Evolutionary conservation across 306 rosid species (phyloP), one percentile per base, ranked within the genome.

Genomic region (Rubus idaeus): DNA sequence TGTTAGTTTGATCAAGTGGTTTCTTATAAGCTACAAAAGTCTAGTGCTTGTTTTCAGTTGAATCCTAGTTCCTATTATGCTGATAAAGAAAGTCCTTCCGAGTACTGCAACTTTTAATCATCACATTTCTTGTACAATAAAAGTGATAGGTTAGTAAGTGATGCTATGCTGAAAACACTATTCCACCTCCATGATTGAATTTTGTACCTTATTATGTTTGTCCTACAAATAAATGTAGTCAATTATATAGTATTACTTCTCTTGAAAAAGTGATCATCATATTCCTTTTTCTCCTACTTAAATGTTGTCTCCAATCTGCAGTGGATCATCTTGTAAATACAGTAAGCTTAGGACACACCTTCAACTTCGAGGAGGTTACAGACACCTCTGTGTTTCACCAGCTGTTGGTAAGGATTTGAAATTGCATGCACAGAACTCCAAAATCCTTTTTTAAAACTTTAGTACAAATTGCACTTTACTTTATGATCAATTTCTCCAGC

Each of bases 301-400:
- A 7, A 26, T 3, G 9, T 21, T 57, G 13, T 21, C 44, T 68
- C 47, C 35, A 42, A 17, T 68, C 42, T 87, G 83, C 91, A 91
- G 97, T 90, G 46, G 97, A 91, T 81, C 98, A 94, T 79, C 93
- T 94, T 21, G 94, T 94, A 23, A 94, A 91, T 65, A 84, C 96
- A 26, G 98, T 89, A 20, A 94, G 94, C 87, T 80, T 94, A 84
- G 98, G 97, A 21, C 96, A 93, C 61, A 90, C 92, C 46, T 93
- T 93, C 87, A 87, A 85, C 89, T 93, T 93, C 40, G 97, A 93
- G 64, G 98, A 93, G 83, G 97, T 78, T 37, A 80, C 90, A 16
- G 98, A 93, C 76, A 88, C 94, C 12, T 83, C 97, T 3, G 88
- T 87, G 69, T 91, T 93, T 81, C 97, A 97, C 23, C 92, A 86